Base-by-base conservation (phyloP, 1,139 yeast species). In the Sugiyamaella pinicola region DNA sequence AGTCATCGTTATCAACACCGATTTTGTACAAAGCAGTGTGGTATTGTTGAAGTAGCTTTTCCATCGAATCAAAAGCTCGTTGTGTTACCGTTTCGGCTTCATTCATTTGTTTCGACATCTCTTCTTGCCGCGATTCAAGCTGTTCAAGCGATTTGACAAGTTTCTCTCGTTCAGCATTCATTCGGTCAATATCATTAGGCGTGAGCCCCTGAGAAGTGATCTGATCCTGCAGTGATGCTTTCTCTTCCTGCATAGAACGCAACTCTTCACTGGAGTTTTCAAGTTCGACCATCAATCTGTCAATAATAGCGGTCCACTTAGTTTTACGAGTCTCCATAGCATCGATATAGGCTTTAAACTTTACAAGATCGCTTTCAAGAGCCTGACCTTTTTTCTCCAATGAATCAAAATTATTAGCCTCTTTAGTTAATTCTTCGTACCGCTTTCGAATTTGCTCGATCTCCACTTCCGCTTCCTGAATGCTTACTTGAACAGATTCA, bases 311-410 rank as follows among this genome's bases (percentile, higher is more conserved):
- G 2, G 78, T 74, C 95, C 95, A 86, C 65, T 83, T 84, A 5
- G 70, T 64, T 62, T 84, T 85, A 54, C 88, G 75, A 31, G 75
- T 72, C 49, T 84, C 82, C 80, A 87, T 83, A 9, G 82, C 76
- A 47, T 82, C 83, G 48, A 87, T 83, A 64, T 86, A 87, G 17
- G 82, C 85, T 61, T 81, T 78, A 65, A 87, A 86, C 66, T 86
- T 86, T 45, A 75, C 73, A 42, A 85, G 74, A 69, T 90, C 97
- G 55, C 82, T 81, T 61, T 85, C 86, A 53, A 90, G 71, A 0
- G 89, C 89, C 53, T 73, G 75, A 6, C 83, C 75, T 64, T 85
- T 84, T 61, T 78, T 76, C 58, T 80, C 80, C 18, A 84, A 76
- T 15, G 71, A 63, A 15, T 71, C 75, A 60, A 75, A 71, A 58